Evolutionary conservation across 139 green algal genomes (phyloP), one percentile per base, ranked within the genome.

Genomic region (Raphidocelis subcapitata): DNA sequence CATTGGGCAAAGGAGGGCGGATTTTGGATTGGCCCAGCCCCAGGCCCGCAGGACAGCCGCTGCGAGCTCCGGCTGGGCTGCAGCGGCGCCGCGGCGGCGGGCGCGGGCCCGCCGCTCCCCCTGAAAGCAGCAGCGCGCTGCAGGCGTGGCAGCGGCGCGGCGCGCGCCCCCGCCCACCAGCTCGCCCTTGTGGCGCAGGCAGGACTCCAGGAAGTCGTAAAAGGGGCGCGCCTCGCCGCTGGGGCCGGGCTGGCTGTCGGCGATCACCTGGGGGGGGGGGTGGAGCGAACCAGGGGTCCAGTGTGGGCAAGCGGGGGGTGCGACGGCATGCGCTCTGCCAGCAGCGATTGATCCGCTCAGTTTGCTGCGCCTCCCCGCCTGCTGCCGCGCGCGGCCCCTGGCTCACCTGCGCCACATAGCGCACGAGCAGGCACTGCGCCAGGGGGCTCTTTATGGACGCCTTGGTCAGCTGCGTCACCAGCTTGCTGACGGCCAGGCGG

Each of bases 161-260:
- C n/a, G n/a, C n/a, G n/a, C n/a, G n/a, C n/a, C 41, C 41, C 41
- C 8, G 12, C 41, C 8, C 41, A 91, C 92, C 82, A 95, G 93
- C 82, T 96, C 92, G 31, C 81, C 68, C 85, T 98, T 99, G 85
- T 99, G 92, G 16, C 96, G 82, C 80, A 99, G 75, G 89, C 95
- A 99, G 65, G 74, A 78, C 84, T 99, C 96, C 35, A 99, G 86
- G 81, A 95, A 99, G 77, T 97, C 92, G 73, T 96, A 98, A 74
- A 99, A 99, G 41, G 96, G 95, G 5, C 96, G 92, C 65, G 69
- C 44, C 79, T 95, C 91, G 29, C 75, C 82, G n/a, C 69, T 77
- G 12, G 79, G 15, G 0, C 81, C 79, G 1, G 84, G 82, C 62
- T 84, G 71, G 26, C 78, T 82, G 57, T 91, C 86, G 41, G 74